A percentile compares a stretch with the other conserved stretches of the same genome.
These are phyloP conservation scores for Dendrothele bispora DNA, from an alignment of 768 basidiomycete species.

Conservation along the genomic window DNA sequence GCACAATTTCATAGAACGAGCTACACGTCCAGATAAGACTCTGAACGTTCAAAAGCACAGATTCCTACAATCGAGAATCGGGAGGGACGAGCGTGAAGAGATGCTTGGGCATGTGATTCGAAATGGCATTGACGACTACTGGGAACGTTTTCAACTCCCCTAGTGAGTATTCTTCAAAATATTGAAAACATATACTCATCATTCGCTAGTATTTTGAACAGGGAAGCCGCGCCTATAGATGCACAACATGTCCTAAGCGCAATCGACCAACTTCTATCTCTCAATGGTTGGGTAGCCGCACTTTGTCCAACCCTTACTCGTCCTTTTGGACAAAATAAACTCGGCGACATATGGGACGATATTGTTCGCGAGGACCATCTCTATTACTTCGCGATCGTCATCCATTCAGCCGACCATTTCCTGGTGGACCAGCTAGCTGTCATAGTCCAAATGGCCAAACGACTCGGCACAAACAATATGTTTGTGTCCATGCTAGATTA, in stretches of 20 bases:
- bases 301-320: constrained; percentile 90
- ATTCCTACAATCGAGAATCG: constrained; percentile 87
- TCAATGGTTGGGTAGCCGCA: constrained; percentile 98
- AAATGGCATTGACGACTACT: constrained; percentile 84
- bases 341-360: constrained; percentile 86
- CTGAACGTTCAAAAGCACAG: constrained; percentile 88
- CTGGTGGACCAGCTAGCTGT: constrained; percentile 97
- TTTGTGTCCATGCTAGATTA: constrained; percentile 99
- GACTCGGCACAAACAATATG: constrained; percentile 84
- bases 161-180: constrained; percentile 57
- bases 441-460: constrained; percentile 92
- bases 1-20: constrained; percentile 56
- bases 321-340: constrained; percentile 92
- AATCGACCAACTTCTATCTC: constrained; percentile 90
- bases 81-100: constrained; percentile 84
- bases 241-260: constrained; percentile 86
- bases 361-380: constrained; percentile 80
- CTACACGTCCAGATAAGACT: constrained; percentile 63
- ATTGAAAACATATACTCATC: background rate
- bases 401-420: constrained; percentile 99
- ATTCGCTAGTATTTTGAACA: constrained; percentile 62
- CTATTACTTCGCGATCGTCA: constrained; percentile 93
- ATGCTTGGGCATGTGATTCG: constrained; percentile 73
- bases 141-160: constrained; percentile 90
- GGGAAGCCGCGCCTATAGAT: constrained; percentile 87